Percentiles rank a stretch among this genome's conserved stretches.
Conservation (phyloP, 768 basidiomycete species). For the Neoboletus subvelutipes region DNA sequence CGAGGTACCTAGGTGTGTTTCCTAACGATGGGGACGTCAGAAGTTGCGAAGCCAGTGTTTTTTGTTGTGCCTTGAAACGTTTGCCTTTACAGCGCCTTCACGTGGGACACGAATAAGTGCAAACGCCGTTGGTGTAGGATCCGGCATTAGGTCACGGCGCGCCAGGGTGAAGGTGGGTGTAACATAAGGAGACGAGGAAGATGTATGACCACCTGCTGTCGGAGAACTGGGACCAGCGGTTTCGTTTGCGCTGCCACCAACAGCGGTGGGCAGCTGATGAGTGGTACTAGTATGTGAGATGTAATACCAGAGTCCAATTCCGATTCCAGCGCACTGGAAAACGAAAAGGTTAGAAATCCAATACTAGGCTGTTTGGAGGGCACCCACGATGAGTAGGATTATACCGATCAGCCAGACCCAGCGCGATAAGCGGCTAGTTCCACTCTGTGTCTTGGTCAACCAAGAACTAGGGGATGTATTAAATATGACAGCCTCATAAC, state of each 20-base stretch:
- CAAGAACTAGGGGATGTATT: constrained; percentile 47
- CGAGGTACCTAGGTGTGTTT: neutral
- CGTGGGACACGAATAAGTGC: constrained; percentile 4
- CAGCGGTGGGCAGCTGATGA: constrained; percentile 53
- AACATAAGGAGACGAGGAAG: constrained; percentile 42
- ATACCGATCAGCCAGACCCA: constrained; percentile 75
- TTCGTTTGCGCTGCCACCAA: constrained; percentile 64
- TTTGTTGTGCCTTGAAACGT: constrained; percentile 9
- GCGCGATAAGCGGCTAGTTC: constrained; percentile 51
- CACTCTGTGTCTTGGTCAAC: constrained; percentile 62
- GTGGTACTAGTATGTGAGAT: constrained; percentile 49
- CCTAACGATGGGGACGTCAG: constrained; percentile 5
- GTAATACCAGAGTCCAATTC: constrained; percentile 60
- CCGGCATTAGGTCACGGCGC: constrained; percentile 32
- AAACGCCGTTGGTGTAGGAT: constrained; percentile 18
- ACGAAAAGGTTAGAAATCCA: neutral
- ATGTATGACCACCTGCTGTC: constrained; percentile 10
- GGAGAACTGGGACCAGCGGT: constrained; percentile 25
- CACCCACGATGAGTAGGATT: constrained; percentile 51
- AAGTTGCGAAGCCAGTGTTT: constrained; percentile 11
- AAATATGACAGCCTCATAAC: neutral
- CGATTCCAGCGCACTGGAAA: constrained; percentile 49
- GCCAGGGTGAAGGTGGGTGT: constrained; percentile 62
- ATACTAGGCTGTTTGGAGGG: neutral
- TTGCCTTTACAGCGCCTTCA: constrained; percentile 3